phyloP scores from a whole-genome alignment of 108 stramenopile species.

The Chaetoceros tenuissimus region DNA sequence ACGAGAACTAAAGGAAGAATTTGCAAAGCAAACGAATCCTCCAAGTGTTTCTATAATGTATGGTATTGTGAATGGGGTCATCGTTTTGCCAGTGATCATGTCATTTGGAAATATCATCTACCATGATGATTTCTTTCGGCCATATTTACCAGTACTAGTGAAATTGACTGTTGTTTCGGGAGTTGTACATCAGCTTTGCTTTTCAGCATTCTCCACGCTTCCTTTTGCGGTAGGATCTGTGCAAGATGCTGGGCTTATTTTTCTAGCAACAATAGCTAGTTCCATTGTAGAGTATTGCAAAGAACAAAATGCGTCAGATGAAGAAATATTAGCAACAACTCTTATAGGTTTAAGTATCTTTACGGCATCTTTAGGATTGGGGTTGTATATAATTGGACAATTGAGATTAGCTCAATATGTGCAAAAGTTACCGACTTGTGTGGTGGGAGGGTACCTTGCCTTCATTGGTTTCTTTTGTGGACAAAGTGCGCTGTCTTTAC shows the following conservation, averaged over 20 bases:
- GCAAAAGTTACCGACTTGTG: conserved; percentile 89
- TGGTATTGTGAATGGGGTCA: conserved; percentile 68
- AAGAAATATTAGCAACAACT: conserved; percentile 57
- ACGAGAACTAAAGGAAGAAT: background rate
- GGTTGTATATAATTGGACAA: conserved; percentile 76
- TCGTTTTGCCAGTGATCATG: conserved; percentile 81
- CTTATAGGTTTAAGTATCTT: conserved; percentile 67
- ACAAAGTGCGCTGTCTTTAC: conserved; percentile 80
- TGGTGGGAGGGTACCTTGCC: conserved; percentile 95
- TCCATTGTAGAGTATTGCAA: conserved; percentile 53
- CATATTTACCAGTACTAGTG: conserved; percentile 70
- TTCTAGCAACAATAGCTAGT: conserved; percentile 82
- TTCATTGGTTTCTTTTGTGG: conserved; percentile 98
- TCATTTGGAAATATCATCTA: conserved; percentile 85
- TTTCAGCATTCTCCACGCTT: conserved; percentile 70
- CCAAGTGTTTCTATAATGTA: conserved; percentile 38
- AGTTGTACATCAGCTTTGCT: conserved; percentile 89
- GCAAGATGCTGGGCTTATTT: conserved; percentile 97
- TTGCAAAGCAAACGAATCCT: conserved; percentile 7
- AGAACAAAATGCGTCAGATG: conserved; percentile 28
- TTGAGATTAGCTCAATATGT: conserved; percentile 80
- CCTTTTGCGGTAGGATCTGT: conserved; percentile 95
- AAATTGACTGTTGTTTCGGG: conserved; percentile 75
- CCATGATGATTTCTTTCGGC: conserved; percentile 64
- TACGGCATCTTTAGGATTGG: conserved; percentile 78